phyloP scores from a whole-genome alignment of 1,284 basidiomycete genomes.

The Microbotryum scabiosae region DNA sequence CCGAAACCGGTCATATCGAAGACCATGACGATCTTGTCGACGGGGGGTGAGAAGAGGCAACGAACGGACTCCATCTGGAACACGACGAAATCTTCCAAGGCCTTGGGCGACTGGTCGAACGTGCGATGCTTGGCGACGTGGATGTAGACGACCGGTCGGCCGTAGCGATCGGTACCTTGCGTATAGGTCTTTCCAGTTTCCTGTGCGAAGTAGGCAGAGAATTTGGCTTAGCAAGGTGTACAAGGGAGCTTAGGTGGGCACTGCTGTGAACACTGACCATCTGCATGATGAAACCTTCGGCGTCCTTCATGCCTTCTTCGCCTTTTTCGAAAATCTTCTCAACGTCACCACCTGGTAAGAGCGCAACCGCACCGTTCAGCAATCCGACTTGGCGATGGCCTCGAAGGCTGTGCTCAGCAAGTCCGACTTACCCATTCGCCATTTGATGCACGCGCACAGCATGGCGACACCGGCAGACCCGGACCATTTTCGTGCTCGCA shows the following conservation, averaged over 20 bases:
- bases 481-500: constrained; percentile 42
- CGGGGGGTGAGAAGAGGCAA: constrained; percentile 37
- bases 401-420: background rate
- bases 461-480: constrained; percentile 40
- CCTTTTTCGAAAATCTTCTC: constrained; percentile 39
- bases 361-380: constrained; percentile 18
- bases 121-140: constrained; percentile 31
- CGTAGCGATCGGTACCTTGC: constrained; percentile 37
- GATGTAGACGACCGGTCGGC: constrained; percentile 38
- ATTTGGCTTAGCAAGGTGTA: background rate
- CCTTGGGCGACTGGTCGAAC: constrained; percentile 35
- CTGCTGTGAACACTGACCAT: constrained; percentile 17
- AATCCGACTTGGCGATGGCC: constrained; percentile 36
- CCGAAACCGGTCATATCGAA: constrained; percentile 38
- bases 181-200: constrained; percentile 39
- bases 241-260: no score
- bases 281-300: constrained; percentile 40
- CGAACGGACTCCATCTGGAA: constrained; percentile 40
- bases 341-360: constrained; percentile 30
- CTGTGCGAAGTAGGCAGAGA: background rate
- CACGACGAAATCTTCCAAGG: constrained; percentile 39
- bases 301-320: constrained; percentile 38
- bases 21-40: constrained; percentile 39
- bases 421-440: constrained; percentile 25
- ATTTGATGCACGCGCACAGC: constrained; percentile 36